These are phyloP conservation scores for Ustilago tritici DNA, from an alignment of 1,284 basidiomycete species.

Conservation along the genomic window DNA sequence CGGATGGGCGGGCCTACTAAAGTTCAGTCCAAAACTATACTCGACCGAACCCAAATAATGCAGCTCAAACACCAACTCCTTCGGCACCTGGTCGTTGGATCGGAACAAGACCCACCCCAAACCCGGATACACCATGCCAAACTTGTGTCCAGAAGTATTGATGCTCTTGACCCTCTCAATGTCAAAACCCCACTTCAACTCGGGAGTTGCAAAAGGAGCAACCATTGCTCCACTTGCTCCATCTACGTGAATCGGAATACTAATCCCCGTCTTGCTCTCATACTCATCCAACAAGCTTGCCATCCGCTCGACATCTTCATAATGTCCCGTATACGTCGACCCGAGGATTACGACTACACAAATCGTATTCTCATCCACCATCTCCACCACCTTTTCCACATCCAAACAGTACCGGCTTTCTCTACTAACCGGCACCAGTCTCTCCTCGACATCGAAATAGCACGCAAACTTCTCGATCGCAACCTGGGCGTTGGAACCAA, in stretches of 20 bases:
- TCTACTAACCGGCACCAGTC: slow-evolving; percentile 62
- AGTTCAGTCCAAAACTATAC: slow-evolving; percentile 87
- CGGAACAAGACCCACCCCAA: slow-evolving; percentile 69
- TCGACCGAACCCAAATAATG: slow-evolving; percentile 73
- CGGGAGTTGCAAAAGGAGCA: slow-evolving; percentile 82
- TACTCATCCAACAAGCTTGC: slow-evolving; percentile 85
- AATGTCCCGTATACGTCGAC: slow-evolving; percentile 89
- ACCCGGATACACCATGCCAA: slow-evolving; percentile 86
- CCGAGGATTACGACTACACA: slow-evolving; percentile 74
- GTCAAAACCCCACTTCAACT: slow-evolving; percentile 80
- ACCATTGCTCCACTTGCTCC: slow-evolving; percentile 70
- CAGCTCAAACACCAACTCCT: slow-evolving; percentile 82
- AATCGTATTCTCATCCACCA: slow-evolving; percentile 85
- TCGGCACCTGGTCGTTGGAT: slow-evolving; percentile 71
- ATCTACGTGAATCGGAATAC: slow-evolving; percentile 75
- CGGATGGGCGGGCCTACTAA: slow-evolving; percentile 88
- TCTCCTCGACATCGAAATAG: slow-evolving; percentile 85
- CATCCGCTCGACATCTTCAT: slow-evolving; percentile 91
- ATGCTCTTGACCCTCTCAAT: slow-evolving; percentile 82
- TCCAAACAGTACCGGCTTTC: slow-evolving; percentile 78
- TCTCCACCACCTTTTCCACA: slow-evolving; percentile 85
- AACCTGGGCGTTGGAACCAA: slow-evolving; percentile 83
- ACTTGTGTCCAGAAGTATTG: slow-evolving; percentile 81
- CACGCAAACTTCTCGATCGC: slow-evolving; percentile 76
- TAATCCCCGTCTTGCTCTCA: slow-evolving; percentile 79